Evolutionary conservation across 225 moss, liverwort and hornwort genomes (phyloP).

Genomic region (Asterella californica): DNA sequence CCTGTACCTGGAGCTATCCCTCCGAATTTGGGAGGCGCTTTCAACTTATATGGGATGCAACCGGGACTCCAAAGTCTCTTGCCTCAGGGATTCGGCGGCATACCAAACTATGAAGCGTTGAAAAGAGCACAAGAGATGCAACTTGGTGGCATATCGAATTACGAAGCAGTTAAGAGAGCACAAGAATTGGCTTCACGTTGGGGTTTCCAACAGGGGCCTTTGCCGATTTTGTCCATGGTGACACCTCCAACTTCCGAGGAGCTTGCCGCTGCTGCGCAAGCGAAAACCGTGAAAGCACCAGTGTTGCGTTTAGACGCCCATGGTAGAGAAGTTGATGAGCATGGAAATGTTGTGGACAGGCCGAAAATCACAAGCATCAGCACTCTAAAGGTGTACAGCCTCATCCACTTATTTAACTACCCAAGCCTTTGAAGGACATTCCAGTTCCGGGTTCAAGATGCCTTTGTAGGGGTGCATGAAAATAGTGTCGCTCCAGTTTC

Average conservation of each 20-base stretch:
- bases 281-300: conserved; percentile 93
- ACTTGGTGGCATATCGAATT: conserved; percentile 71
- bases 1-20: conserved; percentile 52
- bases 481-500: no score
- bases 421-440: not conserved
- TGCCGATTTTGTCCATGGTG: conserved; percentile 83
- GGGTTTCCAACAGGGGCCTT: conserved; percentile 94
- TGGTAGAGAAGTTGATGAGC: conserved; percentile 92
- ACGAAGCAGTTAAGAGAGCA: conserved; percentile 91
- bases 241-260: conserved; percentile 82
- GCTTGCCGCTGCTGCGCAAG: conserved; percentile 49
- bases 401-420: not conserved
- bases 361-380: conserved; percentile 89
- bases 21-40: conserved; percentile 50
- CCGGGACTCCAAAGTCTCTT: conserved; percentile 59
- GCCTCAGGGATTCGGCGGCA: conserved; percentile 46
- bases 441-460: no score
- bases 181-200: conserved; percentile 89
- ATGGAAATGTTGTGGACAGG: conserved; percentile 83
- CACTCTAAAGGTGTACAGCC: conserved; percentile 67
- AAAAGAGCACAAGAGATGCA: conserved; percentile 90
- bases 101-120: conserved; percentile 85
- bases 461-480: no score
- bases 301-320: conserved; percentile 91
- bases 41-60: conserved; percentile 54